Conservation (phyloP, 1,284 basidiomycete genomes). For the Polyporus tsugae region DNA sequence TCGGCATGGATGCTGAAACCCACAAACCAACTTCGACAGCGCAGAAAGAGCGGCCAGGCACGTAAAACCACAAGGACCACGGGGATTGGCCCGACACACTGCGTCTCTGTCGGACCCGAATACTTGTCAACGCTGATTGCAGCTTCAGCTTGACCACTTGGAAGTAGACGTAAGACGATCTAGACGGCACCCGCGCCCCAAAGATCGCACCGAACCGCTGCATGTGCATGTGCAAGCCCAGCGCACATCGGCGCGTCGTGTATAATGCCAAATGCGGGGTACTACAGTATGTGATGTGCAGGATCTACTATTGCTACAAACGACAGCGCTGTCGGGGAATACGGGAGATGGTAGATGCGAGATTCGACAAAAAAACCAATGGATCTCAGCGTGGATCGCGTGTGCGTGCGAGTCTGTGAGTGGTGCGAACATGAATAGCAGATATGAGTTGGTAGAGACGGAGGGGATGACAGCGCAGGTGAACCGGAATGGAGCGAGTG, state of each 20-base stretch:
- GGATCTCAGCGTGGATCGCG: conserved; percentile 19
- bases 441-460: neutral
- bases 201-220: neutral
- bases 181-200: too few species aligned
- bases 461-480: neutral
- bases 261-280: conserved; percentile 41
- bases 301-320: conserved; percentile 40
- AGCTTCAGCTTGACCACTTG: neutral
- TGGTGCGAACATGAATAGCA: conserved; percentile 4
- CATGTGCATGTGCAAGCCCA: conserved; percentile 28
- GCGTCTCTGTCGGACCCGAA: neutral
- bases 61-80: neutral
- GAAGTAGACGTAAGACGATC: too few species aligned
- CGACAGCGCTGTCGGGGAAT: conserved; percentile 4
- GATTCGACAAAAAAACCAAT: conserved; percentile 1
- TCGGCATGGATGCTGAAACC: neutral
- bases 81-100: too few species aligned
- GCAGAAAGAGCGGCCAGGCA: neutral
- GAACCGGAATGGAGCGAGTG: conserved; percentile 17
- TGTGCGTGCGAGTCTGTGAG: conserved; percentile 13
- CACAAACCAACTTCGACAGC: neutral
- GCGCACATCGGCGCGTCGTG: conserved; percentile 39
- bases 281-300: conserved; percentile 32
- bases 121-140: neutral
- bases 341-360: conserved; percentile 3